Conservation (phyloP, 345 rosid species). For the Reutealis trisperma region DNA sequence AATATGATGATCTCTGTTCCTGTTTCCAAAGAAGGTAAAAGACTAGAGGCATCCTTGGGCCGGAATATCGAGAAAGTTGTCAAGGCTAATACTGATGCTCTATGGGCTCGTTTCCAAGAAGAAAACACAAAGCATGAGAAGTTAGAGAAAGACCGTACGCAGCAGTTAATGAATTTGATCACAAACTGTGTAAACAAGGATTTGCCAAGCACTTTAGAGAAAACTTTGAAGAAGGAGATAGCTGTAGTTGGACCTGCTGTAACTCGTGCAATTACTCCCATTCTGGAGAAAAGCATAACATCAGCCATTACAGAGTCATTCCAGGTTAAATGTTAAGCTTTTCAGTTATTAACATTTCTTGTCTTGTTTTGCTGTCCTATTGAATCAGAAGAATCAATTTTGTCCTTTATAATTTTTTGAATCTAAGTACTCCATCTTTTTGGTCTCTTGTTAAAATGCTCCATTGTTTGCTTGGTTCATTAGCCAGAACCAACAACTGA, state of each 20-base stretch:
- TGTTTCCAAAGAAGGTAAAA: conserved; percentile 35
- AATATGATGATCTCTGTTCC: conserved; percentile 19
- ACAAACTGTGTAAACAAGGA: conserved; percentile 28
- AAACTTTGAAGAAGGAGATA: conserved; percentile 33
- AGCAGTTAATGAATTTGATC: conserved; percentile 26
- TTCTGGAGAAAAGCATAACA: conserved; percentile 29
- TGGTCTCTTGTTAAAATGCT: not conserved
- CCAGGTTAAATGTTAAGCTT: conserved; percentile 25
- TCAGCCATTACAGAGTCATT: conserved; percentile 35
- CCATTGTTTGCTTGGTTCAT: not conserved
- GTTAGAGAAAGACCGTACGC: conserved; percentile 24
- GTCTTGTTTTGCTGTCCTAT: not conserved
- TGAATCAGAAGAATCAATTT: not conserved
- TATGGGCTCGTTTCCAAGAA: conserved; percentile 36
- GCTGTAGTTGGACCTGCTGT: conserved; percentile 29
- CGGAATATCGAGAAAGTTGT: conserved; percentile 32
- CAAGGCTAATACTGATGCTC: conserved; percentile 29
- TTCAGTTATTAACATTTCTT: not conserved
- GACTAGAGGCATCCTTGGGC: conserved; percentile 34
- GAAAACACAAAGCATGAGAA: conserved; percentile 27
- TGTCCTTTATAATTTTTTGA: not conserved
- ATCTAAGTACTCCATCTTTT: not conserved
- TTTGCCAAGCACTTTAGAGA: conserved; percentile 27
- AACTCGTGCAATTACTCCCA: conserved; percentile 24
- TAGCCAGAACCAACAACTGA: not conserved